phyloP scores from a whole-genome alignment of 164 flowering plant genomes.

The Tetrastigma voinierianum region DNA sequence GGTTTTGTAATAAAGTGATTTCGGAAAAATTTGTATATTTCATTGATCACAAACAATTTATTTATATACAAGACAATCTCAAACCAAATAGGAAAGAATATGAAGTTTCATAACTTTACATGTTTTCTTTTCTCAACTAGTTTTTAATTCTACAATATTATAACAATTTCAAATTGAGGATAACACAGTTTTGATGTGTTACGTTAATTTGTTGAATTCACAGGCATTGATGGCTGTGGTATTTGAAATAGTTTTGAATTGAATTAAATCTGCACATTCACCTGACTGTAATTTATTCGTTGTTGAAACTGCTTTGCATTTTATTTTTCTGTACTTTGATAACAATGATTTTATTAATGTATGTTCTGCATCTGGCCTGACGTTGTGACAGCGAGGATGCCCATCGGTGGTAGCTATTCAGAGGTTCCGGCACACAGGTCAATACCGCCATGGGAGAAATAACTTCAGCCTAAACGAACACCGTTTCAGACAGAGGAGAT shows the following conservation, averaged over 20 bases:
- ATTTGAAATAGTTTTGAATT: not conserved
- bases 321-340: not conserved
- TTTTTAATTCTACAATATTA: too few species aligned
- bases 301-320: not conserved
- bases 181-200: not conserved
- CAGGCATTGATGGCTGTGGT: not conserved
- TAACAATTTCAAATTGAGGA: too few species aligned
- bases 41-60: too few species aligned
- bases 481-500: conserved; percentile 43
- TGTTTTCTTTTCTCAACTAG: too few species aligned
- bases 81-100: too few species aligned
- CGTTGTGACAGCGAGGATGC: conserved; percentile 6
- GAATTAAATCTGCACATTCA: not conserved
- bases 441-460: conserved; percentile 37
- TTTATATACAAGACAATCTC: too few species aligned
- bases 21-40: too few species aligned
- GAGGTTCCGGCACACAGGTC: conserved; percentile 35
- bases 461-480: conserved; percentile 48
- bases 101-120: too few species aligned
- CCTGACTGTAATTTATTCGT: not conserved
- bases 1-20: too few species aligned
- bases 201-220: not conserved
- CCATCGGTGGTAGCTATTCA: conserved; percentile 6
- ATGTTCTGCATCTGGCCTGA: conserved; percentile 18
- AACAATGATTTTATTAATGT: too few species aligned